A percentile compares a stretch with the other conserved stretches of the same genome.
These are phyloP conservation scores for Schwanniomyces sp. DNA, from an alignment of 805 yeast genomes.

Conservation along the genomic window DNA sequence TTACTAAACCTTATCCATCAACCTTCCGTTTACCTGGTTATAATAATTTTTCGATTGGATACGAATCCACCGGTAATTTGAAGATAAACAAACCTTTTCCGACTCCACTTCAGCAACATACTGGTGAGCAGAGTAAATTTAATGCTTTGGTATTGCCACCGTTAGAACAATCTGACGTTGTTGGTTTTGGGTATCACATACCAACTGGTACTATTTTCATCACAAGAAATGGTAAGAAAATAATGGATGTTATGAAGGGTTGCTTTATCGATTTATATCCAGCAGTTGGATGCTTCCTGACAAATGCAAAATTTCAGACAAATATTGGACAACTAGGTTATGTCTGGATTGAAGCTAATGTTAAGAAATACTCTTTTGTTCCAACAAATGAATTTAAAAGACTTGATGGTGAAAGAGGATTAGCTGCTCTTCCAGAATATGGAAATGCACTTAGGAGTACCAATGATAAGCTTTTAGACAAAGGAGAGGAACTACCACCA, in stretches of 20 bases:
- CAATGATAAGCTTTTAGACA: constrained; percentile 59
- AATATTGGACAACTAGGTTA: constrained; percentile 45
- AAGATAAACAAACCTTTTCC: constrained; percentile 66
- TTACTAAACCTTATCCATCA: constrained; percentile 72
- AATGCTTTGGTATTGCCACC: constrained; percentile 53
- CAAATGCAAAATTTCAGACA: constrained; percentile 42
- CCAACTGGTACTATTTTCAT: constrained; percentile 50
- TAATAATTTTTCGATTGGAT: constrained; percentile 65
- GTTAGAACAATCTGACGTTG: constrained; percentile 50
- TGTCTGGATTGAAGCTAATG: constrained; percentile 53
- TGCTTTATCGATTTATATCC: constrained; percentile 52
- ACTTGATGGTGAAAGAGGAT: constrained; percentile 37
- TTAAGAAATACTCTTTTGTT: constrained; percentile 56
- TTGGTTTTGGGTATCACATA: constrained; percentile 55
- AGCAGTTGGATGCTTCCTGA: constrained; percentile 51
- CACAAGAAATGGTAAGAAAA: constrained; percentile 55
- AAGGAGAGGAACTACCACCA: constrained; percentile 75
- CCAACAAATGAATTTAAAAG: constrained; percentile 43
- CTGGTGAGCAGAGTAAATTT: constrained; percentile 37
- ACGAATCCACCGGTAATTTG: constrained; percentile 71
- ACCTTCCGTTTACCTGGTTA: constrained; percentile 72
- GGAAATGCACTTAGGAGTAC: constrained; percentile 32
- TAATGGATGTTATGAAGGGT: constrained; percentile 50
- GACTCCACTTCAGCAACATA: constrained; percentile 44
- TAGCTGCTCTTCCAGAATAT: constrained; percentile 40